A percentile compares a stretch with the other conserved stretches of the same genome.
Evolutionary conservation across 805 yeast species (phyloP).

Genomic region (Teunomyces funiuensis): DNA sequence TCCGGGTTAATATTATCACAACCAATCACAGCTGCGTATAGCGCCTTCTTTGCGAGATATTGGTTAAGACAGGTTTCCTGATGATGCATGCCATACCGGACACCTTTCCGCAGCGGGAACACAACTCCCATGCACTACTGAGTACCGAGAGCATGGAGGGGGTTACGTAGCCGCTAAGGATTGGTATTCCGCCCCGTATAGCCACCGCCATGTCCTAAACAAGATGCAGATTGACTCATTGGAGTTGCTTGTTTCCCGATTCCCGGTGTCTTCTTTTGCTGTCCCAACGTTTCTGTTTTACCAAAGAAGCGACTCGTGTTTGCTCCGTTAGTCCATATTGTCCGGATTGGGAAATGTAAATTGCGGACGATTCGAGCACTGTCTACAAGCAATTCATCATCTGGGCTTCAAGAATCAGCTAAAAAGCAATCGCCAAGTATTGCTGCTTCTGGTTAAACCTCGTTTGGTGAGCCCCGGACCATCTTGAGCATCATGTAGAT

Average conservation of each 20-base stretch:
- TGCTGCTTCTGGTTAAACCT: not conserved
- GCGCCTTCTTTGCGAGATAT: conserved; percentile 1
- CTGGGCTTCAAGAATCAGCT: not conserved
- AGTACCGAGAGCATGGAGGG: not conserved
- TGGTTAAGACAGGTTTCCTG: not conserved
- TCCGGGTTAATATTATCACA: not conserved
- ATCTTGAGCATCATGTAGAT: too few species aligned
- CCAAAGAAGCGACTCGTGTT: too few species aligned
- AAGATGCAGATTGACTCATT: too few species aligned
- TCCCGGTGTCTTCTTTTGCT: too few species aligned
- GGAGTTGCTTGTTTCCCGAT: too few species aligned
- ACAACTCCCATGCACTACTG: not conserved
- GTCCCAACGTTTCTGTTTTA: too few species aligned
- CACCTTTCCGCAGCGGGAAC: conserved; percentile 1
- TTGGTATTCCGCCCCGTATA: too few species aligned
- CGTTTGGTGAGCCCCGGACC: too few species aligned
- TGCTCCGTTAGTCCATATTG: conserved; percentile 2
- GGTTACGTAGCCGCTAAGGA: not conserved
- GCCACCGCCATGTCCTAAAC: too few species aligned
- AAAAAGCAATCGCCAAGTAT: not conserved
- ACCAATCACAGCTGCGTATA: not conserved
- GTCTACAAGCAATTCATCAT: not conserved
- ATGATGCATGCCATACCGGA: conserved; percentile 2
- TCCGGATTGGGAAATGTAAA: conserved; percentile 1
- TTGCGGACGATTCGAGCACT: not conserved